phyloP scores from a whole-genome alignment of 2,329 filamentous ascomycete genomes.

The Aulographum hederae region DNA sequence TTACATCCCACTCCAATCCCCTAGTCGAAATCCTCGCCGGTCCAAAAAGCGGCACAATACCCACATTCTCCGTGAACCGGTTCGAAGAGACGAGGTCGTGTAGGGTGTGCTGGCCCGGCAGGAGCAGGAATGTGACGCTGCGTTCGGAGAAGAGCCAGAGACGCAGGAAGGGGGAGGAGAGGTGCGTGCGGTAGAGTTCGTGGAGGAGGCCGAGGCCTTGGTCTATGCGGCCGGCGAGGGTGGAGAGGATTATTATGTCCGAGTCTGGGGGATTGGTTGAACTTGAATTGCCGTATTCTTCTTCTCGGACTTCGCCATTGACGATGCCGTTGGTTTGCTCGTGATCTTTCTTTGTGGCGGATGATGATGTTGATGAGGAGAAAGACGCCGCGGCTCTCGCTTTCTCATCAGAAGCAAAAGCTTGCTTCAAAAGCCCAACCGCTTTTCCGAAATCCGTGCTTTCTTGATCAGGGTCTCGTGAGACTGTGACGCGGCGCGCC shows the following conservation, averaged over 20 bases:
- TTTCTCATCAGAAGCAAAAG: no score
- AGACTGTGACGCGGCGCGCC: constrained; percentile 38
- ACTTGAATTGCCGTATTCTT: no score
- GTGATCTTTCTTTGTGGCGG: no score
- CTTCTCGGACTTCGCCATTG: not conserved
- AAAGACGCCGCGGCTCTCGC: no score
- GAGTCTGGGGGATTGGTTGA: not conserved
- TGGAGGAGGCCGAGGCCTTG: constrained; percentile 82
- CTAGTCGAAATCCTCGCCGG: constrained; percentile 58
- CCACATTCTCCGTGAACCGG: constrained; percentile 60
- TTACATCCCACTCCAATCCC: constrained; percentile 83
- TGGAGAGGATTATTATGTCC: constrained; percentile 64
- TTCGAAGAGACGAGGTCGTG: constrained; percentile 32
- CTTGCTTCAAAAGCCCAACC: constrained; percentile 24
- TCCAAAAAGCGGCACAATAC: constrained; percentile 72
- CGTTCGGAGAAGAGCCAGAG: constrained; percentile 68
- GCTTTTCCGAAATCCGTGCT: constrained; percentile 78
- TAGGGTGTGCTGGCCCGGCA: constrained; percentile 48
- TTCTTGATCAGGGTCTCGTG: constrained; percentile 62
- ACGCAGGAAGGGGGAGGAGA: constrained; percentile 19
- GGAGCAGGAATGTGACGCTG: constrained; percentile 69
- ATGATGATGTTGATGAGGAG: no score
- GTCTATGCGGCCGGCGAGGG: constrained; percentile 78
- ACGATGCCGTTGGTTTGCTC: no score
- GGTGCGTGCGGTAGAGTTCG: constrained; percentile 47